Percentiles rank a stretch among this genome's conserved stretches.
Evolutionary conservation across 768 basidiomycete species (phyloP).

Genomic region (Pleurotus sapidus): DNA sequence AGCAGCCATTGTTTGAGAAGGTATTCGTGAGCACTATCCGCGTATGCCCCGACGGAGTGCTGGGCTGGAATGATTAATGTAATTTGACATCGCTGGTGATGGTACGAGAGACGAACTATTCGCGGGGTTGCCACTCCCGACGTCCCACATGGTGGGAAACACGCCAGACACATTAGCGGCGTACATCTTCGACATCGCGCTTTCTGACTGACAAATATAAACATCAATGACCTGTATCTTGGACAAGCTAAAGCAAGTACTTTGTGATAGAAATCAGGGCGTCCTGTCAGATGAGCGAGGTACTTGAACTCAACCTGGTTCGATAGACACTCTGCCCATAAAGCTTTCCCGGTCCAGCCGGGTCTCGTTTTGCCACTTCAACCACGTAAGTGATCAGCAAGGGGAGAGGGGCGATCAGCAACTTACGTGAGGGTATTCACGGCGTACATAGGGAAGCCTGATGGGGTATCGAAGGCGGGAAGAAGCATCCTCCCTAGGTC

Average conservation of each 20-base stretch:
- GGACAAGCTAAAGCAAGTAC: slow-evolving; percentile 15
- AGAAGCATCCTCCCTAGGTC: slow-evolving; percentile 70
- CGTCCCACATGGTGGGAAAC: slow-evolving; percentile 53
- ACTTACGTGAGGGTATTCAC: slow-evolving; percentile 61
- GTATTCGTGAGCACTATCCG: slow-evolving; percentile 71
- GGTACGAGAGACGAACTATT: slow-evolving; percentile 32
- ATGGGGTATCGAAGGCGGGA: slow-evolving; percentile 66
- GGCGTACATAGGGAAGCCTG: slow-evolving; percentile 66
- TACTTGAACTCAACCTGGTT: slow-evolving; percentile 80
- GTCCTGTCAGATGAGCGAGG: slow-evolving; percentile 72
- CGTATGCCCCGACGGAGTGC: slow-evolving; percentile 51
- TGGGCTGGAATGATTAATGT: slow-evolving; percentile 20
- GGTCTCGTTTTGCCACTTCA: slow-evolving; percentile 27
- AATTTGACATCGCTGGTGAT: too few species aligned
- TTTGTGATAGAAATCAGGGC: slow-evolving; percentile 55
- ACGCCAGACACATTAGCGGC: slow-evolving; percentile 44
- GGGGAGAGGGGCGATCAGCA: background rate
- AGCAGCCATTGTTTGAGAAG: slow-evolving; percentile 68
- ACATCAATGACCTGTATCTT: slow-evolving; percentile 4
- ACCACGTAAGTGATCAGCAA: background rate
- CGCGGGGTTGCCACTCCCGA: slow-evolving; percentile 37
- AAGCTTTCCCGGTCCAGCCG: slow-evolving; percentile 27
- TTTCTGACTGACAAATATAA: slow-evolving; percentile 32
- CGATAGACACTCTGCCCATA: slow-evolving; percentile 44
- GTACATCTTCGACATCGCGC: slow-evolving; percentile 48